Percentiles rank a stretch among this genome's conserved stretches.
Conservation (phyloP, 345 rosid species). For the Leavenworthia alabamica region DNA sequence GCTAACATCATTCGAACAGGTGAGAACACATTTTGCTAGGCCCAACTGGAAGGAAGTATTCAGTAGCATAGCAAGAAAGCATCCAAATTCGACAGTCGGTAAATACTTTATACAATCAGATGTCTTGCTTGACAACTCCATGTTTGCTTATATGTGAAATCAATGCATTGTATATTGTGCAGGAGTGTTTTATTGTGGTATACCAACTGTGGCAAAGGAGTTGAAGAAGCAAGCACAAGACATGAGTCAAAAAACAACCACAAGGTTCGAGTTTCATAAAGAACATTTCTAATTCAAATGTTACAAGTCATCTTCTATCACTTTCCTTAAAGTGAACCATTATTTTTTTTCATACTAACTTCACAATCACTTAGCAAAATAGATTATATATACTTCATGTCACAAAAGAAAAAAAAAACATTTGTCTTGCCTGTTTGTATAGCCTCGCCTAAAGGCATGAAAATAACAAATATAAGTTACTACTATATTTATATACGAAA, state of each 20-base stretch:
- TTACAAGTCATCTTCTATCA: slow-evolving; percentile 17
- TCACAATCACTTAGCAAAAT: slow-evolving; percentile 21
- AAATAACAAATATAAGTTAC: slow-evolving; percentile 17
- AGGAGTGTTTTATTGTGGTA: slow-evolving; percentile 96
- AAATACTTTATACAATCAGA: slow-evolving; percentile 19
- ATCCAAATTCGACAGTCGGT: slow-evolving; percentile 82
- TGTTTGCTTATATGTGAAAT: background rate
- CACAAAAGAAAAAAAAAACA: background rate
- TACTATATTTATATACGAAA: too few relatives aligned
- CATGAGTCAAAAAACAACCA: slow-evolving; percentile 63
- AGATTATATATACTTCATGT: slow-evolving; percentile 21
- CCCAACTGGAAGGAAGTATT: slow-evolving; percentile 95
- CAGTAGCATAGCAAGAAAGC: slow-evolving; percentile 66
- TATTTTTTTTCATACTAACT: slow-evolving; percentile 31
- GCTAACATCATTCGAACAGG: slow-evolving; percentile 41
- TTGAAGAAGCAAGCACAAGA: slow-evolving; percentile 63
- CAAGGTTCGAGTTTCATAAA: slow-evolving; percentile 87
- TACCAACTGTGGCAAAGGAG: slow-evolving; percentile 82
- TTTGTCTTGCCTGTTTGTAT: slow-evolving; percentile 26
- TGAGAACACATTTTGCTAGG: slow-evolving; percentile 92
- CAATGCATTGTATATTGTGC: slow-evolving; percentile 25
- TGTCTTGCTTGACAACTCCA: too few relatives aligned
- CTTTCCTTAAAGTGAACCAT: slow-evolving; percentile 16
- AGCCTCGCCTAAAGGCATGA: slow-evolving; percentile 30
- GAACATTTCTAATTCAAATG: slow-evolving; percentile 58